Conservation (phyloP, 352 stramenopile species). For the Aphanomyces astaci region DNA sequence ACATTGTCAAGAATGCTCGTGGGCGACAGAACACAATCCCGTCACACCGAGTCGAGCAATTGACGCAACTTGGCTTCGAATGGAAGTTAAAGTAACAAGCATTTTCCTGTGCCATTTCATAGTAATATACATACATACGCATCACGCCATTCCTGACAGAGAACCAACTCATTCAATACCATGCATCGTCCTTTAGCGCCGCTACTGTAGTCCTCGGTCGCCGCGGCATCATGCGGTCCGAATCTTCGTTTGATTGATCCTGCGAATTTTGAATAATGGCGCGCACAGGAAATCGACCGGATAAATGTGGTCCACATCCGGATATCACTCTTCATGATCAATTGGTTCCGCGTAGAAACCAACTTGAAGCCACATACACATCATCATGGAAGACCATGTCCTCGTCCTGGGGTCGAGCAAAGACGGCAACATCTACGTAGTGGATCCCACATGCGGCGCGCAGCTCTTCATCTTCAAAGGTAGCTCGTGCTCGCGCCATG, state of each 20-base stretch:
- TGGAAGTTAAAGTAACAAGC: not conserved
- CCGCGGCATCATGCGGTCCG: no score
- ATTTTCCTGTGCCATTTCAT: not conserved
- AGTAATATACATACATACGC: not conserved
- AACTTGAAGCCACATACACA: slow-evolving; percentile 5
- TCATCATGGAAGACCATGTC: slow-evolving; percentile 42
- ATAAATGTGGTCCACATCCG: no score
- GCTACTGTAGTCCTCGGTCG: no score
- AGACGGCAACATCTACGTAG: slow-evolving; percentile 55
- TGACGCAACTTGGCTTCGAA: not conserved
- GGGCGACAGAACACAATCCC: slow-evolving; percentile 6
- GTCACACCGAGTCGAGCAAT: not conserved
- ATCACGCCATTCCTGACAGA: no score
- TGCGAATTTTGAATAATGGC: no score
- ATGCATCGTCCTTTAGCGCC: no score
- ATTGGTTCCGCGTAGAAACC: slow-evolving; percentile 5
- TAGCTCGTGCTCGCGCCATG: slow-evolving; percentile 38
- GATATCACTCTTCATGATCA: no score
- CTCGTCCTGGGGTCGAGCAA: slow-evolving; percentile 58
- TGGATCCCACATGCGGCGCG: slow-evolving; percentile 46
- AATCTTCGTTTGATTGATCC: no score
- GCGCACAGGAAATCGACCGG: no score
- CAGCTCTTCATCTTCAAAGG: slow-evolving; percentile 76
- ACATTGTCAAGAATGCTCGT: slow-evolving; percentile 12
- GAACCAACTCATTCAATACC: no score